Conservation (phyloP, 2,329 filamentous ascomycete species). For the Blastomyces silverae region DNA sequence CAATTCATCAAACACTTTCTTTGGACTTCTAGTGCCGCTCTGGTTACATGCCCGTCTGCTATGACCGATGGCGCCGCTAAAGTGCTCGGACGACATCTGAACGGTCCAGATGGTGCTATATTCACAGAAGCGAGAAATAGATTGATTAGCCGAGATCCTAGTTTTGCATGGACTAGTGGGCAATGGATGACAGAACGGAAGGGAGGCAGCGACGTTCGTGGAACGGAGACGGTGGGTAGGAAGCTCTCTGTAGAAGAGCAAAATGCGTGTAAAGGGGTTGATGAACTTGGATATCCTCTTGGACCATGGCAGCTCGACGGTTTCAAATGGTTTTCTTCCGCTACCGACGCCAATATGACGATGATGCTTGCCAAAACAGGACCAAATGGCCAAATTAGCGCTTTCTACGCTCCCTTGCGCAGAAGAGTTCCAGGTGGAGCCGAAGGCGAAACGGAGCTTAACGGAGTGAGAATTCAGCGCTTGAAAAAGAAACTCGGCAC, state of each 20-base stretch:
- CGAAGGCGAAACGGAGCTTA: slow-evolving; percentile 43
- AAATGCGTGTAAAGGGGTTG: slow-evolving; percentile 24
- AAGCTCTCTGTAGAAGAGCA: slow-evolving; percentile 28
- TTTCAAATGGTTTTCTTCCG: slow-evolving; percentile 64
- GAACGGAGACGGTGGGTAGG: slow-evolving; percentile 57
- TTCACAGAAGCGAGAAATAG: slow-evolving; percentile 23
- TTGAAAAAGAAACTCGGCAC: slow-evolving; percentile 70
- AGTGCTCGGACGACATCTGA: slow-evolving; percentile 23
- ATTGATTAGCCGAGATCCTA: slow-evolving; percentile 49
- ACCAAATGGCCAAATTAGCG: slow-evolving; percentile 46
- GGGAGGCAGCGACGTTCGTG: slow-evolving; percentile 62
- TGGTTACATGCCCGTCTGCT: slow-evolving; percentile 26
- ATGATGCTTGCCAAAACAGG: slow-evolving; percentile 56
- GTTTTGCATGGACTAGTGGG: slow-evolving; percentile 56
- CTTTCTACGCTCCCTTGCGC: slow-evolving; percentile 59
- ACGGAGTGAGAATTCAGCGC: slow-evolving; percentile 61
- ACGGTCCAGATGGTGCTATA: slow-evolving; percentile 22
- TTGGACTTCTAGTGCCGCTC: slow-evolving; percentile 25
- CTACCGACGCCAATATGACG: slow-evolving; percentile 58
- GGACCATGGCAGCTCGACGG: slow-evolving; percentile 57
- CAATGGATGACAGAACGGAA: slow-evolving; percentile 72
- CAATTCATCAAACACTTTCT: slow-evolving; percentile 25
- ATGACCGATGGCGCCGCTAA: slow-evolving; percentile 29
- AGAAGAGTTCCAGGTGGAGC: slow-evolving; percentile 27
- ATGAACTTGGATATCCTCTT: slow-evolving; percentile 36